Conservation (phyloP, 2,329 filamentous ascomycete genomes). For the Aspergillus sp. region DNA sequence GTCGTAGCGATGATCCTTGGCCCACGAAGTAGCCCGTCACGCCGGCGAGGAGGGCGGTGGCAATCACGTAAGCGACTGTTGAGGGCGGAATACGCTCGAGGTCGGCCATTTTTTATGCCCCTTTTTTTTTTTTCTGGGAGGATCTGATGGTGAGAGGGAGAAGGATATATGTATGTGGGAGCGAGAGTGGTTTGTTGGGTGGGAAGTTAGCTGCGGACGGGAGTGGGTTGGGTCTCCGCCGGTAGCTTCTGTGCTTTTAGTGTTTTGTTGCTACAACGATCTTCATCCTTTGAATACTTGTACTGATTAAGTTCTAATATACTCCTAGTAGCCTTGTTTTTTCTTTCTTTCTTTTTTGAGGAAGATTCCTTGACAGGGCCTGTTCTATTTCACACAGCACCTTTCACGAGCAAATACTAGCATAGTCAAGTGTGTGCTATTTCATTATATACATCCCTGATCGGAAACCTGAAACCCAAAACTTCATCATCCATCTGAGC, state of each 20-base stretch:
- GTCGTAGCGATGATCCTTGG: slow-evolving; percentile 58
- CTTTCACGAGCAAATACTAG: too few relatives aligned
- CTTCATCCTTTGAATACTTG: too few relatives aligned
- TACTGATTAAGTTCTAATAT: too few relatives aligned
- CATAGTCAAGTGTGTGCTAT: slow-evolving; percentile 1
- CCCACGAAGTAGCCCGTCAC: slow-evolving; percentile 68
- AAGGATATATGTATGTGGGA: neutral
- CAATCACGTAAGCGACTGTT: slow-evolving; percentile 55
- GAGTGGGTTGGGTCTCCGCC: too few relatives aligned
- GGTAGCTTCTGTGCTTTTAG: too few relatives aligned
- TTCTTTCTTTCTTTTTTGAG: too few relatives aligned
- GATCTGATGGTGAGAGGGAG: neutral
- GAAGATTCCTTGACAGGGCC: too few relatives aligned
- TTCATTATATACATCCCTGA: slow-evolving; percentile 29
- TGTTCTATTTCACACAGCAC: too few relatives aligned
- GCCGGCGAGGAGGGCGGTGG: slow-evolving; percentile 65
- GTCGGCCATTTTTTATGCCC: slow-evolving; percentile 22
- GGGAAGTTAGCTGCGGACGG: too few relatives aligned
- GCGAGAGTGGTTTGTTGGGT: neutral
- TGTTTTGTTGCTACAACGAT: neutral
- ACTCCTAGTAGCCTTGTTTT: too few relatives aligned
- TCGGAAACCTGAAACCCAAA: slow-evolving; percentile 6
- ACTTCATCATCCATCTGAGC: slow-evolving; percentile 6
- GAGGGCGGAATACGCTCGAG: slow-evolving; percentile 42
- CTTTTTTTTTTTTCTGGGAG: neutral